These are phyloP conservation scores for Gymnopilus junonius DNA, from an alignment of 768 basidiomycete genomes.

Conservation along the genomic window DNA sequence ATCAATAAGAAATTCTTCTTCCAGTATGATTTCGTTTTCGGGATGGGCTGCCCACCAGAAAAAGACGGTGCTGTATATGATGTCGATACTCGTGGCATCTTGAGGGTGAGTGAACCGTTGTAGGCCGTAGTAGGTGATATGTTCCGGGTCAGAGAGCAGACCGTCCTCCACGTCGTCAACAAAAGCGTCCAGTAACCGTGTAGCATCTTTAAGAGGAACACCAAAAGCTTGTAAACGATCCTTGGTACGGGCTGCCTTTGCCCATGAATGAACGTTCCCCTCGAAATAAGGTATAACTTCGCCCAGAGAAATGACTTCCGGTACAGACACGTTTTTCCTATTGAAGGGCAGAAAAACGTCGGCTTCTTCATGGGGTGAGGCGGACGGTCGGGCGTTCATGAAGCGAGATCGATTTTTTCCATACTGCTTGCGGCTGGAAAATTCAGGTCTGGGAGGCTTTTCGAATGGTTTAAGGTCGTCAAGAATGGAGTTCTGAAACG, in stretches of 20 bases:
- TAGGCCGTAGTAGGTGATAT: slow-evolving; percentile 42
- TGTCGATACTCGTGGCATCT: slow-evolving; percentile 37
- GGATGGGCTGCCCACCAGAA: slow-evolving; percentile 49
- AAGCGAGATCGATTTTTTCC: not conserved
- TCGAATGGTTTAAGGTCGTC: not conserved
- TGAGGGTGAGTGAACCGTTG: slow-evolving; percentile 45
- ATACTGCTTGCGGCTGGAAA: not conserved
- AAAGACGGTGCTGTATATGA: slow-evolving; percentile 55
- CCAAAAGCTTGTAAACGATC: slow-evolving; percentile 54
- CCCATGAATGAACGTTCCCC: slow-evolving; percentile 44
- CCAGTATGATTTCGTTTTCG: slow-evolving; percentile 8
- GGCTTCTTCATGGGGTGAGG: not conserved
- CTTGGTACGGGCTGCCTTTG: slow-evolving; percentile 29
- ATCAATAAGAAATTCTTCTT: slow-evolving; percentile 25
- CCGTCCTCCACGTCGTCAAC: slow-evolving; percentile 41
- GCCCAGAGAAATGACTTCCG: slow-evolving; percentile 6
- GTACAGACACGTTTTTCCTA: not conserved
- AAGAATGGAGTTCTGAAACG: not conserved
- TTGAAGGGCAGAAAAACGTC: not conserved
- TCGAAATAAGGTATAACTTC: slow-evolving; percentile 36
- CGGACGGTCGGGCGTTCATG: not conserved
- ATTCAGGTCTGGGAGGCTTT: not conserved
- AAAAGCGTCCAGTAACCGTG: slow-evolving; percentile 48
- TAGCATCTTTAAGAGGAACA: slow-evolving; percentile 42
- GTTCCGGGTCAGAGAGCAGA: slow-evolving; percentile 28